Percentiles rank a stretch among this genome's conserved stretches.
Conservation (phyloP, 2,329 filamentous ascomycete genomes). For the Grosmannia penicillata region DNA sequence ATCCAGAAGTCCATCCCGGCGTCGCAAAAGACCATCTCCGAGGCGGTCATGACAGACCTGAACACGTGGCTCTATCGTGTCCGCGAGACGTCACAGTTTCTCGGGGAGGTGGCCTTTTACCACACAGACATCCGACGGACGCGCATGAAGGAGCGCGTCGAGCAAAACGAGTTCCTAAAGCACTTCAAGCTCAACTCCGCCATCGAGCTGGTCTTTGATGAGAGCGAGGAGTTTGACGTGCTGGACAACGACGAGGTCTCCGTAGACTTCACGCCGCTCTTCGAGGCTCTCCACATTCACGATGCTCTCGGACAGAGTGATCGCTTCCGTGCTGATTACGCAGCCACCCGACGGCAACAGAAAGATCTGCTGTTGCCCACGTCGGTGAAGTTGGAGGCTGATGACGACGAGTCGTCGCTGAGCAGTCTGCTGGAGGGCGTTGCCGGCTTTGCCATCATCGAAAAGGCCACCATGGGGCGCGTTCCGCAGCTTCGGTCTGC, state of each 20-base stretch:
- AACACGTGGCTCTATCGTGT: conserved; percentile 96
- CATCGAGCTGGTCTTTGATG: conserved; percentile 88
- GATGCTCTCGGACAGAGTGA: conserved; percentile 87
- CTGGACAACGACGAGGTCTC: conserved; percentile 90
- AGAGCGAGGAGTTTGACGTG: conserved; percentile 89
- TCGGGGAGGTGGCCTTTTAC: conserved; percentile 93
- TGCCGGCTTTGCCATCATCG: conserved; percentile 90
- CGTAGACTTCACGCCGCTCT: conserved; percentile 86
- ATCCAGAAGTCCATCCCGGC: conserved; percentile 92
- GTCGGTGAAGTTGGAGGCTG: conserved; percentile 61
- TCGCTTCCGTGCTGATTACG: conserved; percentile 80
- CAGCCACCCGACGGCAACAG: conserved; percentile 76
- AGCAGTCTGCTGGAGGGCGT: conserved; percentile 87
- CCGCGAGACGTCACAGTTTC: conserved; percentile 85
- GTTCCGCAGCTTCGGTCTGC: conserved; percentile 68
- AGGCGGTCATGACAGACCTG: conserved; percentile 91
- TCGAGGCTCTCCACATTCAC: conserved; percentile 92
- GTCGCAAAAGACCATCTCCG: conserved; percentile 83
- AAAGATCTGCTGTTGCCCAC: conserved; percentile 78
- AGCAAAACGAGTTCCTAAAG: conserved; percentile 57
- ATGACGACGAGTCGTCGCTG: conserved; percentile 76
- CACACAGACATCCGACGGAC: conserved; percentile 79
- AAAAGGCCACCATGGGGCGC: conserved; percentile 82
- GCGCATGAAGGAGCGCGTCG: conserved; percentile 68
- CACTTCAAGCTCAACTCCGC: conserved; percentile 91